Evolutionary conservation across 1,284 basidiomycete species (phyloP), one percentile per base, ranked within the genome.

Genomic region (Dichomitus squalens): DNA sequence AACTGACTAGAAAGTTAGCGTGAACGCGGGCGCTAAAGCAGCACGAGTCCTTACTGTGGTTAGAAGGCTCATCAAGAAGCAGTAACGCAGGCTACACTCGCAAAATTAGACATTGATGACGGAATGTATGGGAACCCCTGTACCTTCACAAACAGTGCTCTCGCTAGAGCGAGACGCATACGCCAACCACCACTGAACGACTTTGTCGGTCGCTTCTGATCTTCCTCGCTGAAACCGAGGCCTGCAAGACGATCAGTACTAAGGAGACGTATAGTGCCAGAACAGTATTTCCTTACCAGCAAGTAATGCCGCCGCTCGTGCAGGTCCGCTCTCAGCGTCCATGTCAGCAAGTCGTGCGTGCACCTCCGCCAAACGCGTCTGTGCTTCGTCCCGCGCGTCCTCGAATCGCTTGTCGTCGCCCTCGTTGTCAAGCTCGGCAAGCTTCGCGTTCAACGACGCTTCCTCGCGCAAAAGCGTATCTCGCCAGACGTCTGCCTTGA

Each of bases 141-240:
- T 63, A 89, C 90, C 80, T 98, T 98, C 64, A 98, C 97, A 69
- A 99, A 99, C 5, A 98, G 79, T 3, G 95, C 95, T 66, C 92
- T 82, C 21, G 92, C 92, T 35, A 94, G 76, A 3, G 92, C 92
- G 31, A 94, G 78, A 65, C 92, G 84, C 92, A 94, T 94, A 53
- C 91, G 81, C 95, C 95, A 98, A 78, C 97, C 96, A 80, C 97
- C 96, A 73, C 94, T 97, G 81, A 99, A 99, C 1, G 92, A 87
- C 70, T 77, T 89, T 4, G 94, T 96, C 29, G 86, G 86, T 65
- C 82, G 81, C 60, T 85, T 80, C 74, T 98, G 96, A 73, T 98
- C 96, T 16, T 79, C 78, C 68, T 96, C 92, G 61, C 85, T 85
- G 76, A 98, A 98, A 12, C 96, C 96, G 27, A 99, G 84, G 69